Conservation (phyloP, 176 grass and related monocot species). For the Poa annua region DNA sequence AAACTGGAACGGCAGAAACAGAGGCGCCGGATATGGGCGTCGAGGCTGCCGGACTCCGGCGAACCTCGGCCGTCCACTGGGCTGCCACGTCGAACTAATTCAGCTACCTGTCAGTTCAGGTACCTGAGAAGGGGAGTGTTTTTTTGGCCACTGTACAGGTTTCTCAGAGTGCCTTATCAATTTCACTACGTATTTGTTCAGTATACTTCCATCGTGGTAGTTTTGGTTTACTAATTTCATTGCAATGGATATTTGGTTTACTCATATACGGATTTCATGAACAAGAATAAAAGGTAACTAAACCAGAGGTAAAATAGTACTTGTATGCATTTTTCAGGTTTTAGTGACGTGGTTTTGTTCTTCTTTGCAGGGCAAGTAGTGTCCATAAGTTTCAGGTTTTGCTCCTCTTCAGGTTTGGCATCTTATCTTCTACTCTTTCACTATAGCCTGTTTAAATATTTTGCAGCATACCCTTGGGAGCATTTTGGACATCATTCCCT, state of each 20-base stretch:
- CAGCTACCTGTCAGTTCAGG: background rate
- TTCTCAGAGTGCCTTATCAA: background rate
- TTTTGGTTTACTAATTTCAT: background rate
- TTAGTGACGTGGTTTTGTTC: background rate
- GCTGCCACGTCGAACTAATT: too few relatives aligned
- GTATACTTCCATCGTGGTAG: background rate
- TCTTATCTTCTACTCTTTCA: too few relatives aligned
- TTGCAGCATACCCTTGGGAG: background rate
- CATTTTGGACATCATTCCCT: too few relatives aligned
- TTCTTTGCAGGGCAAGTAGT: background rate
- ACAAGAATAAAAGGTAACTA: background rate
- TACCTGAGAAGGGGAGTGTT: background rate
- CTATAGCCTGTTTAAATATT: too few relatives aligned
- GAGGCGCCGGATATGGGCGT: too few relatives aligned
- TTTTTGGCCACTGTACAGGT: background rate
- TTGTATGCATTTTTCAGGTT: background rate
- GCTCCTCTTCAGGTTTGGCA: background rate
- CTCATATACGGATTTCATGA: background rate
- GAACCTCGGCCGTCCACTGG: too few relatives aligned
- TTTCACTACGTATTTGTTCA: too few relatives aligned
- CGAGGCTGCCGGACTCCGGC: too few relatives aligned
- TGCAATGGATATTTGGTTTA: background rate
- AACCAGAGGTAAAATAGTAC: background rate
- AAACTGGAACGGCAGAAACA: too few relatives aligned
- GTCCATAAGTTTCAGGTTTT: background rate